Conservation (phyloP, 2,329 filamentous ascomycete genomes). For the Phialophora macrospora region DNA sequence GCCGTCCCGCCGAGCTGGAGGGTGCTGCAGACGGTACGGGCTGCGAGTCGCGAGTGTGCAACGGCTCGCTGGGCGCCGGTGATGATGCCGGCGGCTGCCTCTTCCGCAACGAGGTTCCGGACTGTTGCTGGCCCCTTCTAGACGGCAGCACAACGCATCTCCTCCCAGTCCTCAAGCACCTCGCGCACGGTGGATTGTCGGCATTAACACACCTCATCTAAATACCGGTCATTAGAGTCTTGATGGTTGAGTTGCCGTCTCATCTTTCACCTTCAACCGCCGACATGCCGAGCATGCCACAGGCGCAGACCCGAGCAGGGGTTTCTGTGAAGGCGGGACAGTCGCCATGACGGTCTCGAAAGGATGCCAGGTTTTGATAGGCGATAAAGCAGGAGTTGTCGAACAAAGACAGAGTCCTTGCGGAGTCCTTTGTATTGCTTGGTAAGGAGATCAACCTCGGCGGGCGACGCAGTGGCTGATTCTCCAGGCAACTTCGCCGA, state of each 20-base stretch:
- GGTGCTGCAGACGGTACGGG: neutral
- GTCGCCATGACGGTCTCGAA: neutral
- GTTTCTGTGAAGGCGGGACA: conserved; percentile 13
- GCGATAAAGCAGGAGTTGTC: neutral
- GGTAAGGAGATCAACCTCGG: neutral
- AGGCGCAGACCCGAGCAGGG: conserved; percentile 19
- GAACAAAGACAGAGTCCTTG: neutral
- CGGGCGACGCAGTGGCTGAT: neutral
- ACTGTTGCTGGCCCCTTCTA: conserved; percentile 18
- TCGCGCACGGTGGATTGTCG: conserved; percentile 15
- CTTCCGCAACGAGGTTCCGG: conserved; percentile 6
- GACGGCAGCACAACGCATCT: conserved; percentile 17
- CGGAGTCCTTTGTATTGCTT: neutral
- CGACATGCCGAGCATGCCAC: conserved; percentile 20
- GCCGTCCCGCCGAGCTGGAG: neutral
- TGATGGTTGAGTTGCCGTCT: neutral
- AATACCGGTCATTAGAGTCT: neutral
- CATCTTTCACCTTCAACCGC: conserved; percentile 20
- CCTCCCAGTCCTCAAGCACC: conserved; percentile 12
- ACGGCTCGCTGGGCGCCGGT: neutral
- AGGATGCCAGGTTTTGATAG: neutral
- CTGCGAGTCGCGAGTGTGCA: neutral
- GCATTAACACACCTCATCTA: conserved; percentile 24
- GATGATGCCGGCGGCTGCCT: conserved; percentile 2
- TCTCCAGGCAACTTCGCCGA: neutral